Evolutionary conservation across 148 eudicot genomes (phyloP).

Genomic region (Rhododendron vialii): DNA sequence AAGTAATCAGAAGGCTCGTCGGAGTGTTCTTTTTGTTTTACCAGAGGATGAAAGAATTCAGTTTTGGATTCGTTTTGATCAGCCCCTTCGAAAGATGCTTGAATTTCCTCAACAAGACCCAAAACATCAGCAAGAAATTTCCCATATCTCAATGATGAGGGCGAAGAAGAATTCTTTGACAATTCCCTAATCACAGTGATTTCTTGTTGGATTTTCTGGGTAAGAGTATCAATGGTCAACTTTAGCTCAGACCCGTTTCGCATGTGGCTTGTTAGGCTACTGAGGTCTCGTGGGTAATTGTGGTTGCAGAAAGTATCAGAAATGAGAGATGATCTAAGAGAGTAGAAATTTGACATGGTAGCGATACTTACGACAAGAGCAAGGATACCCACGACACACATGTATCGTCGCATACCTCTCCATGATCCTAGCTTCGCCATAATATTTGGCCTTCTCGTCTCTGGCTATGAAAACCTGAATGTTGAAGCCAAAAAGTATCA

Average conservation of each 20-base stretch:
- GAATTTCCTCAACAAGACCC: background rate
- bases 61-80: background rate
- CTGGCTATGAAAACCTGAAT: background rate
- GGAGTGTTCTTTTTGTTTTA: conserved; percentile 8
- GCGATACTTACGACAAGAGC: conserved; percentile 25
- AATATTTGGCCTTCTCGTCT: conserved; percentile 17
- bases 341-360: conserved; percentile 34
- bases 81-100: background rate
- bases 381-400: conserved; percentile 20
- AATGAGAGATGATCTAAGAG: conserved; percentile 27
- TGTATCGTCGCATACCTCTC: conserved; percentile 17
- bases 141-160: background rate
- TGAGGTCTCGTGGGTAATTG: background rate
- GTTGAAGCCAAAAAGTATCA: background rate
- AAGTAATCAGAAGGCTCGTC: conserved; percentile 32
- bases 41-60: conserved; percentile 4
- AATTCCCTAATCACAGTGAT: conserved; percentile 1
- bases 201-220: conserved; percentile 35
- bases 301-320: conserved; percentile 30
- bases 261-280: background rate
- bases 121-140: background rate
- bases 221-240: conserved; percentile 16
- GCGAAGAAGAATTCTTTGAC: conserved; percentile 1
- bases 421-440: conserved; percentile 22
- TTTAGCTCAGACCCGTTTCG: background rate